Evolutionary conservation across 495 filamentous ascomycete genomes (phyloP).

Genomic region (Corynascus novoguineensis): DNA sequence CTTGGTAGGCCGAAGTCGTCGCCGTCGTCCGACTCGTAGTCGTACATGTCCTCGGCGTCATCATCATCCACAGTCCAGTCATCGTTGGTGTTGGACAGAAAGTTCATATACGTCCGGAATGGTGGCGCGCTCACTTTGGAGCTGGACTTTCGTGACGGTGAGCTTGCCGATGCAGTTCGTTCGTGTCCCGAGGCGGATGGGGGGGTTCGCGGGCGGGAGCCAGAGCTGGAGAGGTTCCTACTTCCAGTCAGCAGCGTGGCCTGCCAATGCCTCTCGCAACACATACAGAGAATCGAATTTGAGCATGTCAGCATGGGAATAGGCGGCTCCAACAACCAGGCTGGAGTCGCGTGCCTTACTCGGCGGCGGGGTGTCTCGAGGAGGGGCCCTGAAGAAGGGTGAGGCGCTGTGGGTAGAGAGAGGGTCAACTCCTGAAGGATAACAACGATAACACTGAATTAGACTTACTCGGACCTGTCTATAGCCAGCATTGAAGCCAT

Average conservation of each 20-base stretch:
- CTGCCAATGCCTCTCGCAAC: background rate
- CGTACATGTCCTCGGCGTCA: slow-evolving; percentile 66
- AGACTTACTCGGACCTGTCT: slow-evolving; percentile 60
- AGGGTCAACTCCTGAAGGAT: background rate
- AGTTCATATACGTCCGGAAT: slow-evolving; percentile 65
- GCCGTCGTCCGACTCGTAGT: slow-evolving; percentile 70
- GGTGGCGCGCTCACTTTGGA: slow-evolving; percentile 55
- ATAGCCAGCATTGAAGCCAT: slow-evolving; percentile 11
- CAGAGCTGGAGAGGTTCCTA: slow-evolving; percentile 41
- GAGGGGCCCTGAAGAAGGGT: slow-evolving; percentile 79
- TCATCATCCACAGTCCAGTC: slow-evolving; percentile 64
- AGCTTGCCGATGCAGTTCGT: slow-evolving; percentile 37
- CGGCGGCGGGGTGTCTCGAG: slow-evolving; percentile 44
- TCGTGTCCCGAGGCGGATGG: slow-evolving; percentile 37
- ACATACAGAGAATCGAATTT: slow-evolving; percentile 72
- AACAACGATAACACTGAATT: background rate
- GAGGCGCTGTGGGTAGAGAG: slow-evolving; percentile 60
- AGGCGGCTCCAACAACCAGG: slow-evolving; percentile 88
- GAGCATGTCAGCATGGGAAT: slow-evolving; percentile 91
- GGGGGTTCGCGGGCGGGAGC: slow-evolving; percentile 46
- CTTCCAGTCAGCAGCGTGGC: slow-evolving; percentile 15
- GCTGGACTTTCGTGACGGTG: slow-evolving; percentile 52
- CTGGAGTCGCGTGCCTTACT: slow-evolving; percentile 60
- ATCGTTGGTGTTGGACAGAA: slow-evolving; percentile 66
- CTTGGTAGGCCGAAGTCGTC: slow-evolving; percentile 94